Evolutionary conservation across 164 flowering plant genomes (phyloP).

Genomic region (Berberis vulgaris): DNA sequence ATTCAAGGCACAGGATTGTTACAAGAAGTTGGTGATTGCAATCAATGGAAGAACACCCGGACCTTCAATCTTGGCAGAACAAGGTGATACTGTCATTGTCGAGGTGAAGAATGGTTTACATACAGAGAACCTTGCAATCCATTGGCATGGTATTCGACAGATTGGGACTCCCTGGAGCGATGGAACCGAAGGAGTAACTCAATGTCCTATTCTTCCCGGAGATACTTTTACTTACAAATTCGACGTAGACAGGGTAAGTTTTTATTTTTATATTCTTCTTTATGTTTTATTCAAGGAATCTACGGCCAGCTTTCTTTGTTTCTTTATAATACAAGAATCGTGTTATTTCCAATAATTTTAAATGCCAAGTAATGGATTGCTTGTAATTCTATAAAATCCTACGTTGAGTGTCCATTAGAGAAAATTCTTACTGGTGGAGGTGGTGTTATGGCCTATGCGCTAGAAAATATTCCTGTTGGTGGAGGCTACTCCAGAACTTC

Average conservation of each 20-base stretch:
- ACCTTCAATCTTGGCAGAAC: constrained; percentile 60
- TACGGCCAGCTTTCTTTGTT: no score
- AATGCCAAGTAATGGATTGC: no score
- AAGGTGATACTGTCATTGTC: constrained; percentile 69
- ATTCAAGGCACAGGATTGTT: constrained; percentile 71
- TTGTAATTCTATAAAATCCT: no score
- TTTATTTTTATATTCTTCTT: not conserved
- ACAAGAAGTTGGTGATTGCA: constrained; percentile 47
- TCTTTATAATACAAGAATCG: no score
- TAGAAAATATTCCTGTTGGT: no score
- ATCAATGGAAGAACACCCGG: constrained; percentile 73
- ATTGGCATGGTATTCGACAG: constrained; percentile 98
- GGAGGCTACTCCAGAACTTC: no score
- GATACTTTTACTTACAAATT: constrained; percentile 63
- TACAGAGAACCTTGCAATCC: constrained; percentile 78
- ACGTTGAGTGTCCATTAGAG: no score
- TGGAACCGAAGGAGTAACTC: constrained; percentile 90
- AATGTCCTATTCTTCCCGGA: constrained; percentile 29
- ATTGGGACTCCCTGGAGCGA: constrained; percentile 85
- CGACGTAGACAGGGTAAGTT: constrained; percentile 73
- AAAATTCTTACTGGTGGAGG: no score
- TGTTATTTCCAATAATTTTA: no score
- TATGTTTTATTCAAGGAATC: no score
- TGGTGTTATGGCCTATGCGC: no score
- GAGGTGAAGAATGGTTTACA: constrained; percentile 64